These are phyloP conservation scores for Sherardia arvensis DNA, from an alignment of 257 asterid genomes.

Conservation along the genomic window DNA sequence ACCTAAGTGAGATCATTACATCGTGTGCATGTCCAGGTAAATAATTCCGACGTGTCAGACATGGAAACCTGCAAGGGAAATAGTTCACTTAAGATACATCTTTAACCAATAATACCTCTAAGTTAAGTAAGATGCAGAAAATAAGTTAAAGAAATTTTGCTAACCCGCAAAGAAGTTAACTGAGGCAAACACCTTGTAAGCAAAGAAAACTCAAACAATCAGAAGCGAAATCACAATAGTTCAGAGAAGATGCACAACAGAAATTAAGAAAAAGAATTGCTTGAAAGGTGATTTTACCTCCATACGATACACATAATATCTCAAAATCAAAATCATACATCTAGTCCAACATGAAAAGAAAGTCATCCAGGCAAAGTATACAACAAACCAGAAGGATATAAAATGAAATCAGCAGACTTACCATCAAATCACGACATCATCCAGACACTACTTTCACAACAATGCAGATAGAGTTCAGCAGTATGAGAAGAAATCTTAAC, in stretches of 20 bases:
- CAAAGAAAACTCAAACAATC: too few species aligned
- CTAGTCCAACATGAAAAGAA: neutral
- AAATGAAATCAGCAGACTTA: neutral
- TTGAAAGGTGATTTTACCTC: too few species aligned
- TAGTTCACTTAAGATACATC: neutral
- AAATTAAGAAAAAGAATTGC: too few species aligned
- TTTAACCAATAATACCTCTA: neutral
- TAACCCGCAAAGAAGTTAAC: too few species aligned
- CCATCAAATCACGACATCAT: conserved; percentile 30
- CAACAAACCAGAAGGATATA: neutral
- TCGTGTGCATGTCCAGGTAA: conserved; percentile 96
- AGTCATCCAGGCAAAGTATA: neutral
- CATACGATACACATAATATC: neutral
- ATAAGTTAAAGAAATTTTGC: too few species aligned
- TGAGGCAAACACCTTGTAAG: too few species aligned
- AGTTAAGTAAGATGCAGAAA: neutral
- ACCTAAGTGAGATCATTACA: conserved; percentile 81
- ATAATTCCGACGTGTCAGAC: conserved; percentile 74
- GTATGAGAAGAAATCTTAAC: conserved; percentile 72
- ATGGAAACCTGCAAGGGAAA: conserved; percentile 63
- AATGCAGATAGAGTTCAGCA: conserved; percentile 65
- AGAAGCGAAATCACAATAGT: too few species aligned
- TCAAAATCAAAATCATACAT: neutral
- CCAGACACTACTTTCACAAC: conserved; percentile 78
- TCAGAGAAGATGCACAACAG: too few species aligned